Base-by-base conservation (phyloP, 1,284 basidiomycete genomes). In the Laetiporus sulphureus region DNA sequence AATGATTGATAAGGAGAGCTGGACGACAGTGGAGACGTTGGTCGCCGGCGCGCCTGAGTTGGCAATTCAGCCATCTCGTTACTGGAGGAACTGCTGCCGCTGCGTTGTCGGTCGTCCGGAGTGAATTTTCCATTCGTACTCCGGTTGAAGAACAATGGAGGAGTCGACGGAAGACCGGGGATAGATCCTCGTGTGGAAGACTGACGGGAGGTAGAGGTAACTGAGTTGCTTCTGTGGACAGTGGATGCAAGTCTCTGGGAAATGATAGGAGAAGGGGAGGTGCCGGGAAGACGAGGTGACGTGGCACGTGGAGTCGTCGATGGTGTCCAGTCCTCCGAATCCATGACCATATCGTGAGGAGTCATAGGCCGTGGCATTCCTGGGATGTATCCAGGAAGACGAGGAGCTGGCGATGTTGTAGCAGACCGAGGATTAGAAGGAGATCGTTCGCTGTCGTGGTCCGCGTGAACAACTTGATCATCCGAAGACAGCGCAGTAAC, bases 321-420 rank as follows among this genome's bases (percentile, higher is more conserved):
- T 21, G 82, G 75, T 10, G 68, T 65, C 51, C 73, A 71, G 45
- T 86, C 83, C 44, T 88, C 85, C 32, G 71, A 57, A 41, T 86
- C 85, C 36, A 75, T 64, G 19, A 62, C 56, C 4, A 62, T 62
- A 47, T 85, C 81, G 45, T 76, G 77, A 18, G 86, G 86, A 8
- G 87, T 90, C 79, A 89, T 87, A 11, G 87, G 87, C 35, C 86
- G 70, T 24, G 83, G 83, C 87, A 90, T 90, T 4, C 87, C 86
- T 27, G 86, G 86, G 44, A 88, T 79, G 61, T 90, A 90, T n/a
- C 87, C 86, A 41, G 85, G 85, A 18, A 85, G 56, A 16, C 75
- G 76, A 42, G 77, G 79, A 2, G 75, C 71, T 39, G 83, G 83
- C 27, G 73, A 75, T 24, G 63, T 62, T 19, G 67, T 64, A 22